Evolutionary conservation across 352 stramenopile species (phyloP).

Genomic region (Pythium guiyangense): DNA sequence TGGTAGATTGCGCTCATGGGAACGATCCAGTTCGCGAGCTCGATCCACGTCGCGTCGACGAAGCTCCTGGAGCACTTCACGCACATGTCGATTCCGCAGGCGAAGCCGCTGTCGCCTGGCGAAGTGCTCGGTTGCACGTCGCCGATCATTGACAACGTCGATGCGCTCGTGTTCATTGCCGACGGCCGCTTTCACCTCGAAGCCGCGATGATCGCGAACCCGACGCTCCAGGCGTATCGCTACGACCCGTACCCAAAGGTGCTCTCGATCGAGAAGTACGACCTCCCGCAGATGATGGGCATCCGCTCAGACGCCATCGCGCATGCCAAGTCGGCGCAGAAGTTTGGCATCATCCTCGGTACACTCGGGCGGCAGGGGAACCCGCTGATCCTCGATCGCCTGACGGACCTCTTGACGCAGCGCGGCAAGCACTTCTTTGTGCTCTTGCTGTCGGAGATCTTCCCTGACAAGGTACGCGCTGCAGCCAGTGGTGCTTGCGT

Average conservation of each 20-base stretch:
- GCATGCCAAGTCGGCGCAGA: constrained; percentile 68
- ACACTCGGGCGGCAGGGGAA: constrained; percentile 98
- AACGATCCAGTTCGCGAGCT: constrained; percentile 95
- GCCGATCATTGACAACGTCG: constrained; percentile 88
- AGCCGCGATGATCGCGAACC: constrained; percentile 99
- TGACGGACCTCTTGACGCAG: constrained; percentile 85
- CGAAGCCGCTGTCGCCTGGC: constrained; percentile 95
- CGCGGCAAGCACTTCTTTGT: constrained; percentile 92
- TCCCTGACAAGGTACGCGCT: constrained; percentile 80
- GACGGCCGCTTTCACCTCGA: constrained; percentile 99
- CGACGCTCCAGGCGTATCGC: constrained; percentile 91
- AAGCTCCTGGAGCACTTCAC: constrained; percentile 79
- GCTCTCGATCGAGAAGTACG: constrained; percentile 96
- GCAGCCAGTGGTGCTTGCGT: not conserved
- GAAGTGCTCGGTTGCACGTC: constrained; percentile 99
- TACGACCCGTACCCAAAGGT: constrained; percentile 99
- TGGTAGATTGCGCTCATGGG: constrained; percentile 88
- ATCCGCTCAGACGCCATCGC: constrained; percentile 86
- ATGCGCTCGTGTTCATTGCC: constrained; percentile 97
- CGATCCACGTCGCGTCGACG: constrained; percentile 80
- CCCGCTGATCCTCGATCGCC: constrained; percentile 92
- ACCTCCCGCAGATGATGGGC: constrained; percentile 93
- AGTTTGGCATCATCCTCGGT: constrained; percentile 96
- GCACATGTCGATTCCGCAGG: constrained; percentile 90
- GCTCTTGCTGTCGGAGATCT: constrained; percentile 97